phyloP scores from a whole-genome alignment of 2,329 filamentous ascomycete species.

The Colletotrichum liriopes region DNA sequence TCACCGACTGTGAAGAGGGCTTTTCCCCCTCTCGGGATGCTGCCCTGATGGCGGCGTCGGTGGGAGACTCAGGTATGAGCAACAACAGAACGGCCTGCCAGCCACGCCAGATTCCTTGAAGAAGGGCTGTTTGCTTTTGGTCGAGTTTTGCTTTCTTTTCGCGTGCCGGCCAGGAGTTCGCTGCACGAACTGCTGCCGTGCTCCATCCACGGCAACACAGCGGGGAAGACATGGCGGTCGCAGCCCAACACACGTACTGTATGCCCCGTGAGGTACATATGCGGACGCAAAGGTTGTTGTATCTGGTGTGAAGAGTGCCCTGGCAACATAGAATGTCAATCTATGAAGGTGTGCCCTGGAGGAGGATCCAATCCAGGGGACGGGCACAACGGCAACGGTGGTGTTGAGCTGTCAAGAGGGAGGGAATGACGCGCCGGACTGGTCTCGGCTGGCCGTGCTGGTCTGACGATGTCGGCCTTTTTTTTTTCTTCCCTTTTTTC shows the following conservation, averaged over 20 bases:
- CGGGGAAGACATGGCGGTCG: constrained; percentile 33
- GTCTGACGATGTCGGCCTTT: constrained; percentile 29
- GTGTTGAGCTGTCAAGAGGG: constrained; percentile 30
- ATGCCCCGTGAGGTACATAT: constrained; percentile 1
- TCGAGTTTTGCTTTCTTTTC: constrained; percentile 19
- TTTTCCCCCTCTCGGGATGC: constrained; percentile 7
- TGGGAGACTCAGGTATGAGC: constrained; percentile 20
- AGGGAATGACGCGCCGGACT: constrained; percentile 36
- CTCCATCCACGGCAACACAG: not conserved
- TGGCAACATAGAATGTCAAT: not conserved
- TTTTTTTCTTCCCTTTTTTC: constrained; percentile 28
- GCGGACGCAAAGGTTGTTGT: constrained; percentile 11
- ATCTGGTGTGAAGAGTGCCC: not conserved
- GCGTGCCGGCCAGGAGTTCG: constrained; percentile 21
- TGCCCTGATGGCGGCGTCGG: constrained; percentile 20
- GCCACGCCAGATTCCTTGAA: constrained; percentile 11
- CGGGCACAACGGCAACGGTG: not conserved
- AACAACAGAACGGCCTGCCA: not conserved
- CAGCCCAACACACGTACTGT: constrained; percentile 22
- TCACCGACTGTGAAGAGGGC: not conserved
- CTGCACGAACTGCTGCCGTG: constrained; percentile 1
- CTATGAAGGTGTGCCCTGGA: not conserved
- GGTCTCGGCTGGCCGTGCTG: constrained; percentile 35
- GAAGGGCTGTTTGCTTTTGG: not conserved
- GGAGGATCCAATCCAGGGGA: constrained; percentile 13